Percentiles rank a stretch among this genome's conserved stretches.
phyloP scores from a whole-genome alignment of 768 basidiomycete genomes.

The Leccinellum rugosiceps region DNA sequence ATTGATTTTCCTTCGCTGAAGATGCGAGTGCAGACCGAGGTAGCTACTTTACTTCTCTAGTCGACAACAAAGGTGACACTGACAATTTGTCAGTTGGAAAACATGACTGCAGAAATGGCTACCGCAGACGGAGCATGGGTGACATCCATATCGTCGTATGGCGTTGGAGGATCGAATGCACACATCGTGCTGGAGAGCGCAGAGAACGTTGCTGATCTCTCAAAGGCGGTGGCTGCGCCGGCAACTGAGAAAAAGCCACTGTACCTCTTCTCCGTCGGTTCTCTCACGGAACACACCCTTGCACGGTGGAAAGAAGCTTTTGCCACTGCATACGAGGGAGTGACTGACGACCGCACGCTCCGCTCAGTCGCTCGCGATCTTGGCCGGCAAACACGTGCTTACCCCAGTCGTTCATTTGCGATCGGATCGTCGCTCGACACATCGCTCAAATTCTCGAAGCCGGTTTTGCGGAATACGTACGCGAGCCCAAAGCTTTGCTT shows the following conservation, averaged over 20 bases:
- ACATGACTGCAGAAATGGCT: constrained; percentile 27
- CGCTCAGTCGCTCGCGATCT: constrained; percentile 28
- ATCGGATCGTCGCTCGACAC: constrained; percentile 20
- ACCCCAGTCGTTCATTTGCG: constrained; percentile 25
- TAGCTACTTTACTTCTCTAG: not conserved
- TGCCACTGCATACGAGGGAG: constrained; percentile 9
- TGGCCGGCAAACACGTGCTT: constrained; percentile 29
- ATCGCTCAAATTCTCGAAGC: constrained; percentile 29
- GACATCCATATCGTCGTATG: constrained; percentile 33
- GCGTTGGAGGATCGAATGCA: constrained; percentile 34
- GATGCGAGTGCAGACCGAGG: constrained; percentile 28
- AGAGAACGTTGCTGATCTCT: constrained; percentile 15
- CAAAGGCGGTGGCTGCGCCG: not conserved
- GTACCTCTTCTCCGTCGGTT: constrained; percentile 27
- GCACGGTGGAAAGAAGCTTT: constrained; percentile 26
- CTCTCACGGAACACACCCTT: constrained; percentile 26
- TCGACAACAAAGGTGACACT: too few relatives aligned
- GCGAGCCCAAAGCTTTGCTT: constrained; percentile 31
- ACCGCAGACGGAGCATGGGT: constrained; percentile 28
- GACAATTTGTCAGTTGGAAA: constrained; percentile 16
- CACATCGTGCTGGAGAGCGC: constrained; percentile 31
- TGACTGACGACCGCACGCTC: constrained; percentile 20
- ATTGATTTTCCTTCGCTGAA: constrained; percentile 23
- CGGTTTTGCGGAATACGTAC: constrained; percentile 22
- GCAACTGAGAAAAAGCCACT: constrained; percentile 12